Evolutionary conservation across 2,329 filamentous ascomycete species (phyloP).

Genomic region (Colletotrichum theobromicola): DNA sequence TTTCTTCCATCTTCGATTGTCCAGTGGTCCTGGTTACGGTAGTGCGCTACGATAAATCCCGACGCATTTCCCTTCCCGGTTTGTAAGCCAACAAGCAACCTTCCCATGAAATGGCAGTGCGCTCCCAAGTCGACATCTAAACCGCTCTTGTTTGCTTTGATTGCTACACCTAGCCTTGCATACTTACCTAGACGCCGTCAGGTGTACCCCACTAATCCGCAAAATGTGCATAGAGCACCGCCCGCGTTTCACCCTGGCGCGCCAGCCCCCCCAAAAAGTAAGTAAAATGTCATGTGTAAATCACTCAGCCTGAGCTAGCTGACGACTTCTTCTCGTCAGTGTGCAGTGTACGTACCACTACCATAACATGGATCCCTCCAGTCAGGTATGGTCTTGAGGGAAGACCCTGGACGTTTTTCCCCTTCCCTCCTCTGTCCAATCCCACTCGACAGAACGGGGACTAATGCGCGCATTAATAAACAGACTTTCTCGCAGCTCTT

Average conservation of each 20-base stretch:
- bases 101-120: neutral
- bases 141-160: neutral
- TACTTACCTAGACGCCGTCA: neutral
- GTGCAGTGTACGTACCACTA: neutral
- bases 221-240: neutral
- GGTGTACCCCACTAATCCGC: neutral
- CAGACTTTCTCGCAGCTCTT: neutral
- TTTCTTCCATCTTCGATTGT: neutral
- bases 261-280: neutral
- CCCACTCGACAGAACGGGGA: neutral
- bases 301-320: neutral
- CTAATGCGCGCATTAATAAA: slow-evolving; percentile 10
- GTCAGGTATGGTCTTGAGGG: neutral
- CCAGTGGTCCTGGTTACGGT: neutral
- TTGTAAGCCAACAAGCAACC: neutral
- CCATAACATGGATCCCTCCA: neutral
- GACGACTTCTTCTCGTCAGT: neutral
- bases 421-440: neutral
- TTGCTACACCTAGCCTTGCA: neutral
- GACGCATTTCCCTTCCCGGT: neutral
- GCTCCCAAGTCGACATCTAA: neutral
- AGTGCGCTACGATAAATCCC: neutral
- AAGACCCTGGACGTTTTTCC: neutral
- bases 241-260: neutral
- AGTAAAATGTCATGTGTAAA: neutral